phyloP scores from a whole-genome alignment of 1,284 basidiomycete genomes.

The Boletus albobrunnescens region DNA sequence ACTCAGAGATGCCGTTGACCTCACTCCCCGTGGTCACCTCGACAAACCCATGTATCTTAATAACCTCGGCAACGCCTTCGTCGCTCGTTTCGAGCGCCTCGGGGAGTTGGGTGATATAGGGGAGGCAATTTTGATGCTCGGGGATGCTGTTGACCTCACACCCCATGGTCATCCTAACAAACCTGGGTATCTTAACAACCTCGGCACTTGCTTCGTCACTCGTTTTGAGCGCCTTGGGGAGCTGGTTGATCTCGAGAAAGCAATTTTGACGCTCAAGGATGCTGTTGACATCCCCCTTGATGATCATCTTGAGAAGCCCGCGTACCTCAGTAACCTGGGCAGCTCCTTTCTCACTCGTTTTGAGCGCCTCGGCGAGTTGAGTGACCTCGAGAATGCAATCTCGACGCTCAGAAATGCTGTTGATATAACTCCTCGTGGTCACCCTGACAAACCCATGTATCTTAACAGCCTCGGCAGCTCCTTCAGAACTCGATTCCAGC shows the following conservation, averaged over 20 bases:
- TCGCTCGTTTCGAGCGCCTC: background rate
- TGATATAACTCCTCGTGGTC: too few relatives aligned
- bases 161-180: background rate
- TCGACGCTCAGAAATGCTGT: background rate
- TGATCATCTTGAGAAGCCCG: background rate
- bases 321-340: background rate
- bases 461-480: too few relatives aligned
- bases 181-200: background rate
- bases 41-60: background rate
- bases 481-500: too few relatives aligned
- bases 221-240: background rate
- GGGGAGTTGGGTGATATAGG: background rate
- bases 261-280: background rate
- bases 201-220: background rate
- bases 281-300: background rate
- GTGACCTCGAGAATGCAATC: background rate
- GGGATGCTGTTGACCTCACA: background rate
- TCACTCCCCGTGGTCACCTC: background rate
- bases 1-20: background rate
- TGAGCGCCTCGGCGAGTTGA: background rate
- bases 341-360: background rate
- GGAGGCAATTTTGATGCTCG: background rate
- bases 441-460: too few relatives aligned
- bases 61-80: background rate
- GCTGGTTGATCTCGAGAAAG: background rate